Conservation (phyloP, 805 yeast genomes). For the Ascoidea asiatica region DNA sequence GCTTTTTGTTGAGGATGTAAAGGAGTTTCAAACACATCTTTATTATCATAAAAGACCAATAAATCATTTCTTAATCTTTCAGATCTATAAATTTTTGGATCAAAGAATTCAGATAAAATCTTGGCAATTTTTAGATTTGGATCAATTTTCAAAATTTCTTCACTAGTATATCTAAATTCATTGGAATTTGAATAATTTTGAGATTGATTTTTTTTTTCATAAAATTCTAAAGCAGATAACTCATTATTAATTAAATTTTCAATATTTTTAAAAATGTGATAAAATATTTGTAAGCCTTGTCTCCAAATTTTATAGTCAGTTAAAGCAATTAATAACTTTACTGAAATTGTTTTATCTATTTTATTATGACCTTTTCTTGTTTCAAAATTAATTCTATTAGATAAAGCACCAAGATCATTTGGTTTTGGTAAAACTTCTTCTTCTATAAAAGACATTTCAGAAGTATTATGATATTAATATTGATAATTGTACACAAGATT, state of each 20-base stretch:
- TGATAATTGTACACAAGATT: not conserved
- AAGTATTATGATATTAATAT: too few species aligned
- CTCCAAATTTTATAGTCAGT: slow-evolving; percentile 66
- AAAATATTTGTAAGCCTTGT: slow-evolving; percentile 67
- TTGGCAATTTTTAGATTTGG: slow-evolving; percentile 9
- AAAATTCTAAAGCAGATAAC: slow-evolving; percentile 15
- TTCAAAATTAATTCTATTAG: slow-evolving; percentile 62
- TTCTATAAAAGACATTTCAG: too few species aligned
- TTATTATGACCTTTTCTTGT: slow-evolving; percentile 56
- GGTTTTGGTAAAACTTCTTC: slow-evolving; percentile 62
- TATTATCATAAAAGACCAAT: slow-evolving; percentile 44
- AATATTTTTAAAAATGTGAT: slow-evolving; percentile 53
- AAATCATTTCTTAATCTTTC: slow-evolving; percentile 46
- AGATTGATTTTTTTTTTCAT: slow-evolving; percentile 8
- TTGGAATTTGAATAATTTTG: slow-evolving; percentile 15
- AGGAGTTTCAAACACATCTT: slow-evolving; percentile 38
- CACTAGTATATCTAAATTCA: slow-evolving; percentile 2
- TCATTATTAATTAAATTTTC: slow-evolving; percentile 39
- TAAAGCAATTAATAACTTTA: slow-evolving; percentile 62
- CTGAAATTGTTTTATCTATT: slow-evolving; percentile 53
- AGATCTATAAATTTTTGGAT: slow-evolving; percentile 55
- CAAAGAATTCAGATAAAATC: slow-evolving; percentile 48
- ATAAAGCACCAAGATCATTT: slow-evolving; percentile 72
- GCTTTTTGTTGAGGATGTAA: slow-evolving; percentile 47
- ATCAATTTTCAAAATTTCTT: not conserved